phyloP scores from a whole-genome alignment of 2,329 filamentous ascomycete genomes.

The Stromatinia cepivora region DNA sequence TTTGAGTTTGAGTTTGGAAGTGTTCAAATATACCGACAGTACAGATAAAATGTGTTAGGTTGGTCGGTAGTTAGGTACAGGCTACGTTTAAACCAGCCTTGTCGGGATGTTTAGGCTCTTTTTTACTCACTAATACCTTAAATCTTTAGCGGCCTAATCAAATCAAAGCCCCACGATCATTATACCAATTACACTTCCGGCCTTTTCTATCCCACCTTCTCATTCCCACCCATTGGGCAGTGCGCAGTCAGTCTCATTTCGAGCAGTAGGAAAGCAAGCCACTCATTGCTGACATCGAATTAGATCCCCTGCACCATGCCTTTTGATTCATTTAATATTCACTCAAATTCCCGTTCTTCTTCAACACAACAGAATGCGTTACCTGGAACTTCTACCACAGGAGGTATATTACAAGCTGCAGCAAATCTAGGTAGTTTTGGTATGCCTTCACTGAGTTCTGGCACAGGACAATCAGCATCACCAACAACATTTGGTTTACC shows the following conservation, averaged over 20 bases:
- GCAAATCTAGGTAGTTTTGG: slow-evolving; percentile 38
- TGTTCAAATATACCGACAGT: no score
- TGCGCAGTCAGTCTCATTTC: background rate
- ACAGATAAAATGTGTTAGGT: background rate
- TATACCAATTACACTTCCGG: slow-evolving; percentile 3
- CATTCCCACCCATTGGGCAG: background rate
- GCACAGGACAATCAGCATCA: slow-evolving; percentile 39
- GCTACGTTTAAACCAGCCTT: background rate
- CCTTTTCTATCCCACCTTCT: background rate
- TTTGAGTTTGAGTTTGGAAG: no score
- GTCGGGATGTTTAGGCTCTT: slow-evolving; percentile 7
- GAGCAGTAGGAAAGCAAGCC: background rate
- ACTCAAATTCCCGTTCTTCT: slow-evolving; percentile 30
- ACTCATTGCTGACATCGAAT: slow-evolving; percentile 1
- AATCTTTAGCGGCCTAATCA: slow-evolving; percentile 3
- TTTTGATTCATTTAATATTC: slow-evolving; percentile 31
- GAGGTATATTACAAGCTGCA: slow-evolving; percentile 38
- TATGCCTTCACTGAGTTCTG: slow-evolving; percentile 37
- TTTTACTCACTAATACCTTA: background rate
- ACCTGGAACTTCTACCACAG: slow-evolving; percentile 28
- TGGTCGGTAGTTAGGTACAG: background rate
- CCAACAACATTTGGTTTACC: slow-evolving; percentile 33
- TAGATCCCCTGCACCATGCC: slow-evolving; percentile 18
- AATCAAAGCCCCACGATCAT: background rate
- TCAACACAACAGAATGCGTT: slow-evolving; percentile 34